A percentile compares a stretch with the other conserved stretches of the same genome.
Evolutionary conservation across 805 yeast genomes (phyloP).

Genomic region (Yarrowia divulgata): DNA sequence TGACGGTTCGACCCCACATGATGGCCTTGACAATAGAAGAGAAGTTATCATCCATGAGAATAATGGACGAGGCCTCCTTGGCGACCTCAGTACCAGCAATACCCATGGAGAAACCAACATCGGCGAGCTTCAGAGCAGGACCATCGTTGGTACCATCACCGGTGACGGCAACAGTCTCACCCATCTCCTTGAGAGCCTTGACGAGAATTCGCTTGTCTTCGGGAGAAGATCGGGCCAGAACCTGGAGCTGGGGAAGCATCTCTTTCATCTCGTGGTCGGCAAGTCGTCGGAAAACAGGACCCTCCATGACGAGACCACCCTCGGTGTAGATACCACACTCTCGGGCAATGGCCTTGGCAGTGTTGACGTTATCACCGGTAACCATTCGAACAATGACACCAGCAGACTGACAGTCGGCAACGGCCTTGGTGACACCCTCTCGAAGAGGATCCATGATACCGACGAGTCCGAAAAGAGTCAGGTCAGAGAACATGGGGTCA

Average conservation of each 20-base stretch:
- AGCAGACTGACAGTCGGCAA: constrained; percentile 81
- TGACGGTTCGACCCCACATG: constrained; percentile 98
- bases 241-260: constrained; percentile 77
- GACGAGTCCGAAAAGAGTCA: constrained; percentile 73
- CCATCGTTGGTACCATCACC: constrained; percentile 99
- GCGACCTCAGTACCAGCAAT: constrained; percentile 98
- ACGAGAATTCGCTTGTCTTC: constrained; percentile 92
- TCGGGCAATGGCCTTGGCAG: constrained; percentile 90
- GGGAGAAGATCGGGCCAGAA: constrained; percentile 93
- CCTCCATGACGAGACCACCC: constrained; percentile 81
- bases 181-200: constrained; percentile 74
- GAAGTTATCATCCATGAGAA: constrained; percentile 93
- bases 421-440: constrained; percentile 89
- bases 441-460: constrained; percentile 97
- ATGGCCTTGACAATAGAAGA: constrained; percentile 94
- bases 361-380: constrained; percentile 91
- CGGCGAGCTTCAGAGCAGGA: constrained; percentile 94
- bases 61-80: constrained; percentile 93
- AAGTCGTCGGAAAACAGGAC: constrained; percentile 83
- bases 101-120: constrained; percentile 99
- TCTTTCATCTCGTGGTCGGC: constrained; percentile 60
- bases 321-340: constrained; percentile 79
- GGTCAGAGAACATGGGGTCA: constrained; percentile 45
- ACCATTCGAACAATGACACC: constrained; percentile 98
- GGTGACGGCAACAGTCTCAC: constrained; percentile 97